Percentiles rank a stretch among this genome's conserved stretches.
Conservation (phyloP, 441 rosid genomes). For the Pelargonium australe region DNA sequence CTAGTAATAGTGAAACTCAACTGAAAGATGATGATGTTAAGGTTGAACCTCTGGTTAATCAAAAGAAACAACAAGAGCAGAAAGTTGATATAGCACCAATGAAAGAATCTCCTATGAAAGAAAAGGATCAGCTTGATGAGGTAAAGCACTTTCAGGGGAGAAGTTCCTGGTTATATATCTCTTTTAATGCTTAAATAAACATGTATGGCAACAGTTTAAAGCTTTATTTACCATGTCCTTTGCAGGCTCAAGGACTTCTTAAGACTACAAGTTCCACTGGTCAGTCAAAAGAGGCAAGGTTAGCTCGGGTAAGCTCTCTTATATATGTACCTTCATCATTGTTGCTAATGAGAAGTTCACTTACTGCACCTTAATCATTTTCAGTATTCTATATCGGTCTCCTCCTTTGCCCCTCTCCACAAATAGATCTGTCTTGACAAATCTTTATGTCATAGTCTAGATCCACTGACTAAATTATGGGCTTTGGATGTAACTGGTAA, state of each 20-base stretch:
- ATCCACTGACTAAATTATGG: background rate
- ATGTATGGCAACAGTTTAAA: constrained; percentile 14
- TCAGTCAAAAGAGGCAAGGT: constrained; percentile 94
- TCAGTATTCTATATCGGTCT: background rate
- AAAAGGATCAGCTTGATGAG: constrained; percentile 94
- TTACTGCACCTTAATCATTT: background rate
- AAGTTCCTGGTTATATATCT: background rate
- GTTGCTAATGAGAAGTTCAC: background rate
- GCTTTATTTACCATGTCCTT: constrained; percentile 24
- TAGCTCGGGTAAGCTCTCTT: constrained; percentile 76
- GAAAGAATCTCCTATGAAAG: constrained; percentile 33
- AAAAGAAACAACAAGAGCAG: constrained; percentile 39
- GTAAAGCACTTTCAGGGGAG: constrained; percentile 33
- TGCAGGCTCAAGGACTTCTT: constrained; percentile 93
- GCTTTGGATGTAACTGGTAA: constrained; percentile 1
- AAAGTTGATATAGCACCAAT: constrained; percentile 29
- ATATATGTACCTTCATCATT: constrained; percentile 9
- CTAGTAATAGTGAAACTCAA: constrained; percentile 30
- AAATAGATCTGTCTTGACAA: too few relatives aligned
- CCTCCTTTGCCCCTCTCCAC: too few relatives aligned
- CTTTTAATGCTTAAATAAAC: constrained; percentile 15
- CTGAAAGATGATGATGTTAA: constrained; percentile 33
- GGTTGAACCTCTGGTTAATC: constrained; percentile 36
- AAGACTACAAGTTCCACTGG: constrained; percentile 78
- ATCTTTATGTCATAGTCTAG: too few relatives aligned